Base-by-base conservation (phyloP, 129 eudicot genomes). In the Flaveria sonorensis region DNA sequence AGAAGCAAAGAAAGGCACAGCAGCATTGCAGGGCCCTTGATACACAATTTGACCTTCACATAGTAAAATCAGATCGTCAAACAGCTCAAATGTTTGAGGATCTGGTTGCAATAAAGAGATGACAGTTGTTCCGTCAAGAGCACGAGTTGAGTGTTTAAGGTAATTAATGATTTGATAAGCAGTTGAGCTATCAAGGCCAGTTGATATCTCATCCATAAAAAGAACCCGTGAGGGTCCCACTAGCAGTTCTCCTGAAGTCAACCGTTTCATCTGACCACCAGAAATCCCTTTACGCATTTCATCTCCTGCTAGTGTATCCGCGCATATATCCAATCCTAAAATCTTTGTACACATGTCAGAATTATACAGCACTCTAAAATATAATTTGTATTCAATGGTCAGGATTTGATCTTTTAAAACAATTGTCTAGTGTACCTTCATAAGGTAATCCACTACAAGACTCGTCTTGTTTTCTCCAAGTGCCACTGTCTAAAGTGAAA, bases 271-370 rank as follows among this genome's bases (percentile, higher is more conserved):
- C 80, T 92, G 98, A 72, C 98, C 98, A 18, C 98, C 98, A 59
- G 98, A 92, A 61, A 92, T 92, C 64, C 98, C 98, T 92, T 88
- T 92, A 63, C 86, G 85, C 98, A 92, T 92, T 81, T 88, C 96
- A 72, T 92, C 98, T 62, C 98, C 98, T 60, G 90, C 94, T 84
- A 92, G 73, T 68, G 98, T 92, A 81, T 90, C 98, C 71, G 87
- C 92, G 40, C 97, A 92, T 72, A 75, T 83, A 79, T 92, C 96
- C 89, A 92, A 83, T 71, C 97, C 96, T 87, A 93, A 77, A 81
- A 88, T 88, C 94, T 93, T 90, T 84, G 84, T 36, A 88, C 48
- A 79, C 73, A 78, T 72, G 73, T 86, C 89, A 89, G 79, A 70
- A 81, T 65, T 32, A 71, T 47, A 76, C 18, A 77, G 76, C 39